A percentile compares a stretch with the other conserved stretches of the same genome.
phyloP scores from a whole-genome alignment of 768 basidiomycete species.

The Coprinopsis strossmayeri region DNA sequence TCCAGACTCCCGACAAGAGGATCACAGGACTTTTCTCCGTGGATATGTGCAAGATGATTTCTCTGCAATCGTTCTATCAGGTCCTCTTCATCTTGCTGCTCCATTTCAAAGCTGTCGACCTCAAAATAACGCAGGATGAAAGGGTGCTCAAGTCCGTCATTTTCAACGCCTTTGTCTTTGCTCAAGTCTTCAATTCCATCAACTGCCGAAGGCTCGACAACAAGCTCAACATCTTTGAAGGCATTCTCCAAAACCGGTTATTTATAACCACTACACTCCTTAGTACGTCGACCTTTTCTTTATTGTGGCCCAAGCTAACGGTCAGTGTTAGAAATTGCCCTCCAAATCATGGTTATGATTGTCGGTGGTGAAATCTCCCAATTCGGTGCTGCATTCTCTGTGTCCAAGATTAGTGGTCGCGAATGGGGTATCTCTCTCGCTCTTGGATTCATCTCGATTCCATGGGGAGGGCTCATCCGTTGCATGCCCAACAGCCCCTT shows the following conservation, averaged over 20 bases:
- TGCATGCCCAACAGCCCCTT: slow-evolving; percentile 76
- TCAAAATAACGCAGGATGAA: slow-evolving; percentile 33
- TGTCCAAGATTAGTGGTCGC: slow-evolving; percentile 65
- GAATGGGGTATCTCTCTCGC: slow-evolving; percentile 95
- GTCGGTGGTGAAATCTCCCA: slow-evolving; percentile 50
- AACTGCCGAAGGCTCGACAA: slow-evolving; percentile 87
- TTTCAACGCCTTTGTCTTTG: slow-evolving; percentile 98
- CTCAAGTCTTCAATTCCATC: slow-evolving; percentile 93
- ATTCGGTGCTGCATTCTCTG: slow-evolving; percentile 71
- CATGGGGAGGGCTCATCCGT: slow-evolving; percentile 78
- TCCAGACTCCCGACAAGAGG: slow-evolving; percentile 90
- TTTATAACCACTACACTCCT: slow-evolving; percentile 81
- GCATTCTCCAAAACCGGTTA: slow-evolving; percentile 71
- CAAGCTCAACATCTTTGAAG: slow-evolving; percentile 84
- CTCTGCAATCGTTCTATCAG: slow-evolving; percentile 86
- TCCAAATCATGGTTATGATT: slow-evolving; percentile 86
- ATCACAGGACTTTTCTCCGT: slow-evolving; percentile 83
- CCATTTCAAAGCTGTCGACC: slow-evolving; percentile 81
- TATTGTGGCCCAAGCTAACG: slow-evolving; percentile 1
- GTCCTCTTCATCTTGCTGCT: slow-evolving; percentile 77
- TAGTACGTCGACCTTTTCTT: slow-evolving; percentile 43
- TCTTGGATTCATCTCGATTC: slow-evolving; percentile 81
- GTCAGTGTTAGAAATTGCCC: slow-evolving; percentile 60
- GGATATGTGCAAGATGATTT: slow-evolving; percentile 96
- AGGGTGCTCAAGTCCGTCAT: slow-evolving; percentile 76